phyloP scores from a whole-genome alignment of 2,329 filamentous ascomycete species.

The Neurospora sp. region DNA sequence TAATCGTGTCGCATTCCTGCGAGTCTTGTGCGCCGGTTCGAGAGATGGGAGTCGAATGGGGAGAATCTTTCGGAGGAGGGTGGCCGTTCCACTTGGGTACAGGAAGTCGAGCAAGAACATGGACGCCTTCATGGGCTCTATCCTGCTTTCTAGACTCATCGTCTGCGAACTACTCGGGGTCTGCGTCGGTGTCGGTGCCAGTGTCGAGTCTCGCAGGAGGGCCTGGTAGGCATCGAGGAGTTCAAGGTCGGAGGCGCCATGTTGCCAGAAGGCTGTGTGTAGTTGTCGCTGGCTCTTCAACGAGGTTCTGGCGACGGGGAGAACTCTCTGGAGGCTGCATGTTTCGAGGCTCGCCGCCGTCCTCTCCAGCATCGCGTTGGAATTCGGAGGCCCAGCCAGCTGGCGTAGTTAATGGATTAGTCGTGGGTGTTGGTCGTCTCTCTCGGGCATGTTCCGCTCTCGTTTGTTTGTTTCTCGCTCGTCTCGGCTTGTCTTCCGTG shows the following conservation, averaged over 20 bases:
- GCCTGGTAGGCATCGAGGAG: slow-evolving; percentile 33
- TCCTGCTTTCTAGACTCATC: slow-evolving; percentile 15
- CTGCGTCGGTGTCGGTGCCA: slow-evolving; percentile 9
- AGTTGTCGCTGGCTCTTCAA: slow-evolving; percentile 34
- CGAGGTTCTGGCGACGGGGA: slow-evolving; percentile 29
- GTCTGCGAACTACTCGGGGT: slow-evolving; percentile 15
- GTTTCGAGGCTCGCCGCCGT: slow-evolving; percentile 47
- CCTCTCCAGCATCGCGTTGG: slow-evolving; percentile 46
- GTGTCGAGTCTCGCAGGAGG: slow-evolving; percentile 23
- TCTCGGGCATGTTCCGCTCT: not conserved
- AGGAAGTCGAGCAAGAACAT: slow-evolving; percentile 46
- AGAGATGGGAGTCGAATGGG: slow-evolving; percentile 12
- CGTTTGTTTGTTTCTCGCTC: not conserved
- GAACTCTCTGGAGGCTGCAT: slow-evolving; percentile 42
- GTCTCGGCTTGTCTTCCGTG: not conserved
- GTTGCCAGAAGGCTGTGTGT: slow-evolving; percentile 43
- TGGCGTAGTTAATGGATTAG: not conserved
- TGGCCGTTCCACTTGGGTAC: slow-evolving; percentile 37
- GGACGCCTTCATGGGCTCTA: slow-evolving; percentile 32
- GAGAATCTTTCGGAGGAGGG: slow-evolving; percentile 30
- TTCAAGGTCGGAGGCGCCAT: slow-evolving; percentile 42
- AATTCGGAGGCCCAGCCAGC: slow-evolving; percentile 1
- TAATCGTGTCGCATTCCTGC: slow-evolving; percentile 14
- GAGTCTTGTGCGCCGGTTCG: slow-evolving; percentile 9
- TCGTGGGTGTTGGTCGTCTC: not conserved